Base-by-base conservation (phyloP, 2,329 filamentous ascomycete species). In the Aspergillus sojae region DNA sequence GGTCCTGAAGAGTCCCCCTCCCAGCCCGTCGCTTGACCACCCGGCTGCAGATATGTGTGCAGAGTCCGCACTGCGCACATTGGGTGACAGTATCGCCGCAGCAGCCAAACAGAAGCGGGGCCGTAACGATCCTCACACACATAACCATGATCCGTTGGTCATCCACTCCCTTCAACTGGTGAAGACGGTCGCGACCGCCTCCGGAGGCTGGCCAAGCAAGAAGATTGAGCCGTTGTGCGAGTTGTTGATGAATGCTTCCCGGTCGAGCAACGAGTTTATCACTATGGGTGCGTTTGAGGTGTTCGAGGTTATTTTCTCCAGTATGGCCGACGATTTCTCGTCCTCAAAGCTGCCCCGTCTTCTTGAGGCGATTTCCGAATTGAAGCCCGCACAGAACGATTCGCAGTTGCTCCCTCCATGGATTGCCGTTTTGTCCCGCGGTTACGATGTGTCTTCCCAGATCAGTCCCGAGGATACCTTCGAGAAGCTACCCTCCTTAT, bases 211-310 rank as follows among this genome's bases (percentile, higher is more conserved):
- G 95, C 95, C 95, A 0, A 97, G 91, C 81, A 93, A 91, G 82
- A 97, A 96, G 80, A 96, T 97, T 60, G 95, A 99, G 79, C 84
- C 90, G 2, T 82, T 99, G 39, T 97, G 94, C 77, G 94, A 98
- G 78, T 82, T 97, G 60, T 82, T 99, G 62, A 87, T 99, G 69
- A 89, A 89, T 69, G 96, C 98, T 65, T 94, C 94, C 34, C 90
- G 90, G 74, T 94, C 91, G 10, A 95, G 89, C 77, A 97, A 96
- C 76, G 94, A 98, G 76, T 96, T 94, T 77, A 89, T 99, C 83
- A 96, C 94, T 36, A 96, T 98, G 90, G 91, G 92, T 12, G 91
- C 94, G 0, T 97, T 99, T 71, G 94, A 97, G 68, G 94, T 98
- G 4, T 99, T 99, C 72, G 95, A 99, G 77, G 91, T 96, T 77